phyloP scores from a whole-genome alignment of 768 basidiomycete genomes.

The Rhodotorula toruloides region DNA sequence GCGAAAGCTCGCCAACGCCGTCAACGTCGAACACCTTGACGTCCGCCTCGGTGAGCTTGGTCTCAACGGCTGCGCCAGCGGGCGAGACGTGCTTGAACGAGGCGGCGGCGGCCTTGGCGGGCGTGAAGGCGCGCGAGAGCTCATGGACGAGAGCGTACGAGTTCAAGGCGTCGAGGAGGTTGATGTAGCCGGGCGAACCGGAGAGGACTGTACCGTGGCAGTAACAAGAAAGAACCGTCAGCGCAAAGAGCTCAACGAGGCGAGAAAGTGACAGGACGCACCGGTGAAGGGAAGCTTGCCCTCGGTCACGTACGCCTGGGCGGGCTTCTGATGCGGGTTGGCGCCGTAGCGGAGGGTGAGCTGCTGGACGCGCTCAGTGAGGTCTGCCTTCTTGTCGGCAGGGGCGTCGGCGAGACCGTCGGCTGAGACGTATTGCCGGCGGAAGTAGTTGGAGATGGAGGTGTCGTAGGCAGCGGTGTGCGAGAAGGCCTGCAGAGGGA shows the following conservation, averaged over 20 bases:
- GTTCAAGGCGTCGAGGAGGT: slow-evolving; percentile 93
- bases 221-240: not conserved
- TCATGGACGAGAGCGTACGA: slow-evolving; percentile 94
- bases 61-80: slow-evolving; percentile 86
- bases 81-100: slow-evolving; percentile 99
- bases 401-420: slow-evolving; percentile 52
- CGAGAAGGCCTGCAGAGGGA: slow-evolving; percentile 74
- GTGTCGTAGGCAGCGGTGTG: slow-evolving; percentile 92
- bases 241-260: not conserved
- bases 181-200: slow-evolving; percentile 97
- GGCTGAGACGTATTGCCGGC: slow-evolving; percentile 87
- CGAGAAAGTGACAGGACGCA: slow-evolving; percentile 47
- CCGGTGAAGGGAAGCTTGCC: slow-evolving; percentile 93
- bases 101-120: slow-evolving; percentile 79
- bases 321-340: slow-evolving; percentile 98
- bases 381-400: slow-evolving; percentile 58
- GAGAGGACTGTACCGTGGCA: slow-evolving; percentile 60
- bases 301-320: slow-evolving; percentile 84
- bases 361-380: slow-evolving; percentile 63
- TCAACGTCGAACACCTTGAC: slow-evolving; percentile 95
- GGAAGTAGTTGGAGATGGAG: slow-evolving; percentile 92
- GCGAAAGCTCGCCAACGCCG: slow-evolving; percentile 81
- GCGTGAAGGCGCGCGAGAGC: slow-evolving; percentile 70
- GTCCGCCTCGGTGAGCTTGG: slow-evolving; percentile 67
- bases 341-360: slow-evolving; percentile 87